Base-by-base conservation (phyloP, 345 rosid species). In the Brassica rapa region DNA sequence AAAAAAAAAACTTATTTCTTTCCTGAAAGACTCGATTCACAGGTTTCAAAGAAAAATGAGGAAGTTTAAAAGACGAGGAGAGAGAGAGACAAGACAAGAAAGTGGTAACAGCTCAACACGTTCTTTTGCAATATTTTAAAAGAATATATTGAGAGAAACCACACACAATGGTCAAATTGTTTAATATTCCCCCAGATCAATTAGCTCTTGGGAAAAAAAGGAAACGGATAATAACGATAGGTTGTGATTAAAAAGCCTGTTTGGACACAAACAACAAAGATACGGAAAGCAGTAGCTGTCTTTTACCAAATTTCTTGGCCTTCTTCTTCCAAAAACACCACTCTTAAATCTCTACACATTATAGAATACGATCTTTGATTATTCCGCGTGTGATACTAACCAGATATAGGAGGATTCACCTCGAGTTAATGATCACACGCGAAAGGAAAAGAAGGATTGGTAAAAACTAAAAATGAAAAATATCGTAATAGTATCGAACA, bases 51-150 rank as follows among this genome's bases (percentile, higher is more conserved):
- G 41, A 51, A 74, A 73, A 62, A 29, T 37, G 37, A 39, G 70
- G 65, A 60, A 24, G 70, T 46, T 76, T 37, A 66, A 55, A 51
- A 53, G 49, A 35, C 68, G 0, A 14, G 53, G 55, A 11, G 23
- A 66, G 41, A 19, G 29, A 25, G 29, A 25, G 75, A 63, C 35
- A 57, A 70, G 76, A 14, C 53, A 37, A n/a, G 68, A 57, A 75
- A 68, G 79, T 77, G 88, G 70, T 60, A 84, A 89, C 93, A 89
- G 89, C 92, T 87, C 96, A 85, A 79, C 98, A 87, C 89, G 92
- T 86, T 16, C 59, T 25, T 53, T 57, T 57, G 62, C 1, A 49
- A 49, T 57, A 1, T 10, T 23, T 19, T 66, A 51, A 4, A 70
- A 70, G 80, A 77, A 71, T 63, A 62, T 64, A 53, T 11, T 53